A percentile compares a stretch with the other conserved stretches of the same genome.
Evolutionary conservation across 345 rosid species (phyloP).

Genomic region (Hirschfeldia incana): DNA sequence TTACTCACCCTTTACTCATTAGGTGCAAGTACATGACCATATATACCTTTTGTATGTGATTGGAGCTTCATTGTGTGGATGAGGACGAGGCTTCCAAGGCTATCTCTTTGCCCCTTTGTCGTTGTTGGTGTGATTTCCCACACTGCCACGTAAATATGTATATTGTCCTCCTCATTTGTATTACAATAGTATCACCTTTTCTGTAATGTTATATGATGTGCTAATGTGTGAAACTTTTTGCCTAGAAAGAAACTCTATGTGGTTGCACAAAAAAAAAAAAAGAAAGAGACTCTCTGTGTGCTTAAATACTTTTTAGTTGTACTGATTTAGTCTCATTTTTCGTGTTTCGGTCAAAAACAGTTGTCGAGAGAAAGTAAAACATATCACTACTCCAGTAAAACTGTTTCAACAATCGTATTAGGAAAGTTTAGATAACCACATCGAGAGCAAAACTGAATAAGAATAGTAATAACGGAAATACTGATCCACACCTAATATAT

Average conservation of each 20-base stretch:
- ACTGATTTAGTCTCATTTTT: constrained; percentile 30
- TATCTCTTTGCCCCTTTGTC: constrained; percentile 3
- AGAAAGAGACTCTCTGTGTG: constrained; percentile 3
- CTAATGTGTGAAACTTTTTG: constrained; percentile 18
- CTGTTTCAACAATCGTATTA: too few relatives aligned
- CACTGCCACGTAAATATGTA: constrained; percentile 12
- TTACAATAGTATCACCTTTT: constrained; percentile 8
- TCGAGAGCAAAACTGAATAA: too few relatives aligned
- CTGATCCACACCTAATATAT: too few relatives aligned
- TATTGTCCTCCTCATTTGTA: constrained; percentile 6
- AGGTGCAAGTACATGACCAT: background rate
- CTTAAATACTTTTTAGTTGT: constrained; percentile 22
- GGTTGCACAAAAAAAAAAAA: too few relatives aligned
- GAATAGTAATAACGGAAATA: too few relatives aligned
- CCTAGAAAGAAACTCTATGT: constrained; percentile 25
- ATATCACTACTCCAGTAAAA: too few relatives aligned
- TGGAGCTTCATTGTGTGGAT: background rate
- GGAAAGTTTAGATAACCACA: too few relatives aligned
- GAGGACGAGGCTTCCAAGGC: constrained; percentile 19
- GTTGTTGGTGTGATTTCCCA: constrained; percentile 23
- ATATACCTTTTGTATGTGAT: background rate
- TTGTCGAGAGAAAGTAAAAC: constrained; percentile 24
- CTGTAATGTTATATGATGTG: constrained; percentile 28
- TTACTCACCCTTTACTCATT: background rate
- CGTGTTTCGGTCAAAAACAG: constrained; percentile 4